phyloP scores from a whole-genome alignment of 306 rosid genomes.

The Psophocarpus tetragonolobus region DNA sequence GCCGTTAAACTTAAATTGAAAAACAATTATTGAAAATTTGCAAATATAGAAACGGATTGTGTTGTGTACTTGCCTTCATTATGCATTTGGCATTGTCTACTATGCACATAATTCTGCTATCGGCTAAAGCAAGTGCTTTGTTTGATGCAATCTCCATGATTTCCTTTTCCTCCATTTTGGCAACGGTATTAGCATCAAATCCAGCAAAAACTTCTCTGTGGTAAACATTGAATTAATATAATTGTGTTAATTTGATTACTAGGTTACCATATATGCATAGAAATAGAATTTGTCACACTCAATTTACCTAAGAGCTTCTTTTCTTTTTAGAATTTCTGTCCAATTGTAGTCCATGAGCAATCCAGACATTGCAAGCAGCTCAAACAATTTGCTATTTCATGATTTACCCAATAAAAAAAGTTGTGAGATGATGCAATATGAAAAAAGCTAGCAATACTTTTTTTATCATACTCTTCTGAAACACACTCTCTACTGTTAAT shows the following conservation, averaged over 20 bases:
- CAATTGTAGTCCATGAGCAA: slow-evolving; percentile 97
- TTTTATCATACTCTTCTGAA: too few species aligned
- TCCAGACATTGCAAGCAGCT: slow-evolving; percentile 93
- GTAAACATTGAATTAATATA: neutral
- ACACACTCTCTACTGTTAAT: too few species aligned
- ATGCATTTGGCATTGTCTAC: slow-evolving; percentile 93
- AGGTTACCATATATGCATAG: neutral
- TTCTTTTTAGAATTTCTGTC: slow-evolving; percentile 94
- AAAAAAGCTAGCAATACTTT: too few species aligned
- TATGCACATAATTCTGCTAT: slow-evolving; percentile 83
- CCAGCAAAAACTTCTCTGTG: slow-evolving; percentile 76
- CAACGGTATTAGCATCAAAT: slow-evolving; percentile 73
- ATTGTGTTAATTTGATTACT: neutral
- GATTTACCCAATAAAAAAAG: neutral
- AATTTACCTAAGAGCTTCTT: slow-evolving; percentile 72
- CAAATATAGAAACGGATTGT: neutral
- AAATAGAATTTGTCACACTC: neutral
- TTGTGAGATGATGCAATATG: neutral
- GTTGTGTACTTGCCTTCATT: slow-evolving; percentile 61
- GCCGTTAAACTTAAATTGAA: too few species aligned
- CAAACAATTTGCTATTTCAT: slow-evolving; percentile 78
- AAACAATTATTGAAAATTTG: neutral
- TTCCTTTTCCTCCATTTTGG: slow-evolving; percentile 89
- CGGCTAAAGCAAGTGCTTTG: slow-evolving; percentile 68
- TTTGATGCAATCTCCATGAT: slow-evolving; percentile 71